Conservation (phyloP, 495 filamentous ascomycete genomes). For the Haplographium delicatum region DNA sequence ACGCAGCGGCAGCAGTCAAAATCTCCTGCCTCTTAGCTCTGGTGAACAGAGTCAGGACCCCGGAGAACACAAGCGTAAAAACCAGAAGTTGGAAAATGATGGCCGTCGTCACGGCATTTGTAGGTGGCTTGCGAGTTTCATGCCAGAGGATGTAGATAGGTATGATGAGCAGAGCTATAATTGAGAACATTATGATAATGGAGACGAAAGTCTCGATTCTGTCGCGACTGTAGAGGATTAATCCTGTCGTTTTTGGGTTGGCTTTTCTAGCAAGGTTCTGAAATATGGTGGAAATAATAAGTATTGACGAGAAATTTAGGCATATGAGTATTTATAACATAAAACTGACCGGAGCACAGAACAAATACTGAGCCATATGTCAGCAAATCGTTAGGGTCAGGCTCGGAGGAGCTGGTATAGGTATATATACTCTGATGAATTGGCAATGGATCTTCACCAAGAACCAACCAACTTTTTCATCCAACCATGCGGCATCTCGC, state of each 20-base stretch:
- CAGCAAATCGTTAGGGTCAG: neutral
- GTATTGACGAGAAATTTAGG: neutral
- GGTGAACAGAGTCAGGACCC: constrained; percentile 26
- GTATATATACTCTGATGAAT: neutral
- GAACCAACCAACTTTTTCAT: constrained; percentile 29
- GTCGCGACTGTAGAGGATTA: constrained; percentile 2
- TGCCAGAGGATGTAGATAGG: constrained; percentile 17
- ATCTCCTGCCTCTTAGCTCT: constrained; percentile 31
- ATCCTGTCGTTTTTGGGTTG: neutral
- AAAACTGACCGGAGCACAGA: constrained; percentile 2
- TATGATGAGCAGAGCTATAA: constrained; percentile 13
- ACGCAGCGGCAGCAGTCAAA: constrained; percentile 31
- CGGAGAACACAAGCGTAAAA: constrained; percentile 29
- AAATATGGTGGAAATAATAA: too few relatives aligned
- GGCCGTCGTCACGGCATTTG: neutral
- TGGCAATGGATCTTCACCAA: constrained; percentile 14
- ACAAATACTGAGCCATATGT: neutral
- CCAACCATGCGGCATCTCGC: constrained; percentile 33
- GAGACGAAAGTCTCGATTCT: constrained; percentile 5
- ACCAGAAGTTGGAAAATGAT: constrained; percentile 24
- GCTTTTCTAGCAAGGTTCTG: constrained; percentile 2
- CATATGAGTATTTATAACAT: neutral
- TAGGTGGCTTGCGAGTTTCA: neutral
- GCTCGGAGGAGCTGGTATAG: neutral
- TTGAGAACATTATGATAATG: constrained; percentile 4